phyloP scores from a whole-genome alignment of 2,329 filamentous ascomycete species.

The Clonostachys rhizophaga region DNA sequence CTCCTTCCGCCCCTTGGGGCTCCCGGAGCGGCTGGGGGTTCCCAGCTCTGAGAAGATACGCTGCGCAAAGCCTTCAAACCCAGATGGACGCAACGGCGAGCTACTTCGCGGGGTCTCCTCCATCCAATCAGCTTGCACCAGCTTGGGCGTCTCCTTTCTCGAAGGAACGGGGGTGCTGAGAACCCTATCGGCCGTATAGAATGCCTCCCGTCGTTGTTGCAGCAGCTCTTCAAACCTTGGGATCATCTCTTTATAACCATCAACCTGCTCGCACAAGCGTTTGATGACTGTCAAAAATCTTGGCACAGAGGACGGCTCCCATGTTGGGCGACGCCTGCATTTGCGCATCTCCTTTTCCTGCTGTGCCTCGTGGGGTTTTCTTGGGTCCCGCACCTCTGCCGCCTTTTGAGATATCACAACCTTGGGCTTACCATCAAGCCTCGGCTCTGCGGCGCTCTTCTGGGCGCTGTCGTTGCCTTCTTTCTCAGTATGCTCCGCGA shows the following conservation, averaged over 20 bases:
- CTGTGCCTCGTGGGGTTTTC: slow-evolving; percentile 12
- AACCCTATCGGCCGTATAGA: slow-evolving; percentile 53
- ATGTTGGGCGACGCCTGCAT: slow-evolving; percentile 49
- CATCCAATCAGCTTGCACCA: slow-evolving; percentile 14
- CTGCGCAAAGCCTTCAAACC: slow-evolving; percentile 58
- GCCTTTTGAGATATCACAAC: background rate
- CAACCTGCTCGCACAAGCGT: slow-evolving; percentile 56
- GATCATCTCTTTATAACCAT: slow-evolving; percentile 56
- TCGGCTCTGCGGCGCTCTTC: background rate
- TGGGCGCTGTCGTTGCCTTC: background rate
- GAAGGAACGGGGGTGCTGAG: slow-evolving; percentile 24
- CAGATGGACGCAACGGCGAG: slow-evolving; percentile 49
- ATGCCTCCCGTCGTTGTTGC: slow-evolving; percentile 59
- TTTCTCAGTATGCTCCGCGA: background rate
- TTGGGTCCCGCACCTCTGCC: background rate
- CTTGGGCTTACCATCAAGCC: too few relatives aligned
- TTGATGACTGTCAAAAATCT: slow-evolving; percentile 55
- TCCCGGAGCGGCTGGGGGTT: slow-evolving; percentile 44
- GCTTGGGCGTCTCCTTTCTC: slow-evolving; percentile 19
- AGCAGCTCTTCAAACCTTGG: slow-evolving; percentile 71
- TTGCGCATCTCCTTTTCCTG: slow-evolving; percentile 41
- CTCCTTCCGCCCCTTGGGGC: slow-evolving; percentile 47
- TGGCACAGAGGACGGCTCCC: slow-evolving; percentile 42
- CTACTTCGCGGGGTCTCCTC: slow-evolving; percentile 37
- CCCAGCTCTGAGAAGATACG: slow-evolving; percentile 56